Conservation (phyloP, 352 stramenopile species). For the Pythium angustatum region DNA sequence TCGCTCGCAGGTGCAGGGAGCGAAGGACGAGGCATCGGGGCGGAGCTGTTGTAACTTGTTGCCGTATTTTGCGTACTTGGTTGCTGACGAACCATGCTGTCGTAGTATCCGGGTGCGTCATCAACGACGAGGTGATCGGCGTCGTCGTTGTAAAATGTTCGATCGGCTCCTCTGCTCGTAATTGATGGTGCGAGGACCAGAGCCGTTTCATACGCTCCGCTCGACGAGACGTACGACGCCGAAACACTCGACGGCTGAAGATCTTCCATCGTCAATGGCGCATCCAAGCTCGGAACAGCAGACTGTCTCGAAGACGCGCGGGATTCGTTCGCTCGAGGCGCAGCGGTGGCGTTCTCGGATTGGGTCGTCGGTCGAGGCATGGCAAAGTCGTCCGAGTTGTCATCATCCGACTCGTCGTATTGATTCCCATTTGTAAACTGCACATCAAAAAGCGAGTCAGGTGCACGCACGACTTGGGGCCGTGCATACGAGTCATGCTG, state of each 20-base stretch:
- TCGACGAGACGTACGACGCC: conserved; percentile 13
- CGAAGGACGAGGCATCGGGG: conserved; percentile 16
- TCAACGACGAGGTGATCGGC: conserved; percentile 58
- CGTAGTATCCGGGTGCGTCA: conserved; percentile 61
- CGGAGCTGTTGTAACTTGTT: conserved; percentile 1
- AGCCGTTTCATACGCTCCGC: conserved; percentile 1
- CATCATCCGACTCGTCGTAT: conserved; percentile 6
- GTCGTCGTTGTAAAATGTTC: conserved; percentile 30
- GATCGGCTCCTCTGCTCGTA: conserved; percentile 9
- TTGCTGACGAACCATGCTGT: conserved; percentile 17
- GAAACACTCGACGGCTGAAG: conserved; percentile 17
- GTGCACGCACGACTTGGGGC: conserved; percentile 1
- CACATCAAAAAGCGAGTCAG: conserved; percentile 27
- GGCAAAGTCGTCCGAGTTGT: conserved; percentile 6
- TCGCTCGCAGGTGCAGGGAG: conserved; percentile 17
- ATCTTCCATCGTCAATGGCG: conserved; percentile 17
- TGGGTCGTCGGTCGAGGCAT: conserved; percentile 17
- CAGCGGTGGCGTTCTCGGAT: neutral
- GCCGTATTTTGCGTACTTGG: neutral
- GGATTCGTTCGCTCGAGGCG: neutral
- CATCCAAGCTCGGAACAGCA: conserved; percentile 1
- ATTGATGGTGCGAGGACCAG: conserved; percentile 2
- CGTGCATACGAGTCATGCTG: conserved; percentile 11
- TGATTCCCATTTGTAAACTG: conserved; percentile 26
- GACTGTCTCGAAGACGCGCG: neutral